Evolutionary conservation across 345 rosid species (phyloP), one percentile per base, ranked within the genome.

Genomic region (Lagerstroemia speciosa): DNA sequence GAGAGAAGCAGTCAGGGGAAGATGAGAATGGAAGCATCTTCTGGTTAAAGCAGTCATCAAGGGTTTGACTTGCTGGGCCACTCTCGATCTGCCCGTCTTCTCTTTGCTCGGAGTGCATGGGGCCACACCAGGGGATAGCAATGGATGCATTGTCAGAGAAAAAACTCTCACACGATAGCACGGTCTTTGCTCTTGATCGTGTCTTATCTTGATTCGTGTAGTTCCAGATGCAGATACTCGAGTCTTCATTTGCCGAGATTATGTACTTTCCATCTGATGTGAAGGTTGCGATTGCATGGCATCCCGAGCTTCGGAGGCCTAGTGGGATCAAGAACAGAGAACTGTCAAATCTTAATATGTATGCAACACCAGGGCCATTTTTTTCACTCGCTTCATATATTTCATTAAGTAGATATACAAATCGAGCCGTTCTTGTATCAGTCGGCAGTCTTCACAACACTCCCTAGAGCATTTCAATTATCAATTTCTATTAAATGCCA

Each of bases 191-290:
- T 62, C 72, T 77, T 31, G 81, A 75, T 62, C 75, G 68, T 48
- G 76, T 29, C 73, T 40, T 85, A 67, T 79, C 86, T 62, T 73
- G 83, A 65, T 73, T 52, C 29, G 69, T 41, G 69, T 79, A 81
- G 79, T 86, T 86, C 97, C 97, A 91, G 31, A 91, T 63, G 73
- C 84, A 78, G 70, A 91, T 74, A 50, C 82, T 79, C n/a, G 89
- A 83, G 74, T 88, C 92, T 48, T 87, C 94, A 67, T 78, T 83
- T 30, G 89, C 76, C 22, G 97, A 86, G 67, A 91, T 70, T 0
- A 91, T 73, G 73, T 91, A 92, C 65, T 84, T 91, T 67, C 97
- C 91, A 64, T 88, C 90, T 19, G 88, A 78, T 20, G 94, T 86
- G 74, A 91, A 88, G 20, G 85, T 75, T 29, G 97, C 95, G 60